Conservation (phyloP, 1,139 yeast genomes). For the Pichia sp. region DNA sequence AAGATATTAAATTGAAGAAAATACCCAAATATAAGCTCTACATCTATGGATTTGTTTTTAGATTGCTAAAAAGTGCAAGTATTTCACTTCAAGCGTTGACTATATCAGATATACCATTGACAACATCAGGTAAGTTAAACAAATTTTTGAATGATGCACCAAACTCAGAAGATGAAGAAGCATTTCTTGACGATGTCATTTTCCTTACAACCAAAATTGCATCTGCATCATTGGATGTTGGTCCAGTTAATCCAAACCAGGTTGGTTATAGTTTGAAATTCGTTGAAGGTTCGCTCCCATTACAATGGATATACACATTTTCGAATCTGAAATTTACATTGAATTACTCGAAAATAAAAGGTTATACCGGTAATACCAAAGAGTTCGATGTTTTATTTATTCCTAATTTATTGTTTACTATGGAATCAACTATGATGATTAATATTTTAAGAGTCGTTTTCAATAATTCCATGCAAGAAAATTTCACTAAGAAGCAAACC, state of each 20-base stretch:
- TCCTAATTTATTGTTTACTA: conserved; percentile 52
- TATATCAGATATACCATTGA: conserved; percentile 23
- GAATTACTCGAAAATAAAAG: conserved; percentile 32
- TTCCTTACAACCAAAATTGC: conserved; percentile 33
- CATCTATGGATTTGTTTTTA: conserved; percentile 16
- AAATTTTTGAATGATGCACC: neutral
- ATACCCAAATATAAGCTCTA: conserved; percentile 9
- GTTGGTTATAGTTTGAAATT: conserved; percentile 65
- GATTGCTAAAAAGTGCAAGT: conserved; percentile 19
- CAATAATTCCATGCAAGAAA: conserved; percentile 3
- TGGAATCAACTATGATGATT: conserved; percentile 51
- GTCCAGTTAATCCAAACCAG: conserved; percentile 37
- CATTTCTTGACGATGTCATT: conserved; percentile 30
- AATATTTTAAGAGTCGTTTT: conserved; percentile 20
- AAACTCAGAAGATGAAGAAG: neutral
- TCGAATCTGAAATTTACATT: conserved; percentile 41
- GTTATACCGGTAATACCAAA: conserved; percentile 21
- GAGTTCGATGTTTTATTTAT: conserved; percentile 44
- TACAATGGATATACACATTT: conserved; percentile 45
- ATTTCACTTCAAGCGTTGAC: conserved; percentile 19
- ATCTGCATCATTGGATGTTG: conserved; percentile 34
- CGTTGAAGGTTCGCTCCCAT: conserved; percentile 51
- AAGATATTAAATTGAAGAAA: neutral
- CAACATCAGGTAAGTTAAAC: conserved; percentile 10
- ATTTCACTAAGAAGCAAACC: conserved; percentile 17